phyloP scores from a whole-genome alignment of 2,329 filamentous ascomycete species.

The Fusarium siculi region DNA sequence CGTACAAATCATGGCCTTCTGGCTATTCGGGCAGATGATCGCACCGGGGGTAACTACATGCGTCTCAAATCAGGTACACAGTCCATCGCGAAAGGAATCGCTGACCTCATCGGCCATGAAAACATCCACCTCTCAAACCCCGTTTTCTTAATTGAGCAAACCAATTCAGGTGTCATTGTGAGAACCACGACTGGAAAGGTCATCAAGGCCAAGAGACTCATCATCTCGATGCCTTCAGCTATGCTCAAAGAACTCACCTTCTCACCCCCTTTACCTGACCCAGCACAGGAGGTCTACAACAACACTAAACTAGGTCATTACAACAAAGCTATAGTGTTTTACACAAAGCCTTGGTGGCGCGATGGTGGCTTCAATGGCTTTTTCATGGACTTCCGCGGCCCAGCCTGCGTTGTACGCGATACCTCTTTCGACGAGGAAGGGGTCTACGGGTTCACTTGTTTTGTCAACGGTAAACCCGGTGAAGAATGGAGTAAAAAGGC shows the following conservation, averaged over 20 bases:
- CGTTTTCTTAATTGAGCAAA: conserved; percentile 41
- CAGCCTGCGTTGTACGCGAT: conserved; percentile 54
- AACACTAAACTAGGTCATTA: conserved; percentile 55
- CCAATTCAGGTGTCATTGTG: conserved; percentile 21
- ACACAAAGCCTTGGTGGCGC: conserved; percentile 49
- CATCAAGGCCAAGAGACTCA: conserved; percentile 52
- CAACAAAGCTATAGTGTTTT: conserved; percentile 53
- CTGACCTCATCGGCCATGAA: conserved; percentile 40
- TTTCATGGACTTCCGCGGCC: conserved; percentile 53
- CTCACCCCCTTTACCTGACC: conserved; percentile 54
- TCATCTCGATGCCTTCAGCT: conserved; percentile 61
- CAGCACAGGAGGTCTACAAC: conserved; percentile 49
- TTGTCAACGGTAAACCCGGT: conserved; percentile 53
- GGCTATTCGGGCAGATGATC: conserved; percentile 50
- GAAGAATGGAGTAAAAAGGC: conserved; percentile 48
- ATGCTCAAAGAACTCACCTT: conserved; percentile 59
- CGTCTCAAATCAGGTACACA: conserved; percentile 45
- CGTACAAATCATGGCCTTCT: conserved; percentile 49
- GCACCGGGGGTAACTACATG: conserved; percentile 50
- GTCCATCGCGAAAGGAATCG: conserved; percentile 42
- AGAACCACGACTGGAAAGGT: conserved; percentile 37
- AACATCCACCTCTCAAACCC: conserved; percentile 32
- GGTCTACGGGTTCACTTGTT: conserved; percentile 53
- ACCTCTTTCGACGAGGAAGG: conserved; percentile 49
- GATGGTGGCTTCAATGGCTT: conserved; percentile 52